Conservation (phyloP, 23 red algal species). For the Chondrus crispus region DNA sequence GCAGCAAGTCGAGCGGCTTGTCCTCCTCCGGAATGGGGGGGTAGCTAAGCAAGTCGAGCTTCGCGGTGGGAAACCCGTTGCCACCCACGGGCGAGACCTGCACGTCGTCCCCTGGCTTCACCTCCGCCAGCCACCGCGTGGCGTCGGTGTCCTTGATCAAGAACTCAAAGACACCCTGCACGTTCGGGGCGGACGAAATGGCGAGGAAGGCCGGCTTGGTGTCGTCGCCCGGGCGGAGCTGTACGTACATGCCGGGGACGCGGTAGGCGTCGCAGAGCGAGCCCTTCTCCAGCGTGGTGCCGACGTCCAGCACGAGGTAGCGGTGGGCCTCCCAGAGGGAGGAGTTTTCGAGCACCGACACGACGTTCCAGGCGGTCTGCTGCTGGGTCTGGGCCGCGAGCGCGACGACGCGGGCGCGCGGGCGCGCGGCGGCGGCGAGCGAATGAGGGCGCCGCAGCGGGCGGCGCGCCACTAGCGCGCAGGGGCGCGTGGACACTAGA, state of each 20-base stretch:
- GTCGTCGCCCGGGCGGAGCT: constrained; percentile 44
- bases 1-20: constrained; percentile 56
- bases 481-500: no score
- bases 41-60: constrained; percentile 26
- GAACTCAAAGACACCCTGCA: constrained; percentile 79
- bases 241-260: constrained; percentile 76
- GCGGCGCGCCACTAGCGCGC: background rate
- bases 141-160: constrained; percentile 65
- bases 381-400: constrained; percentile 31
- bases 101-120: constrained; percentile 46
- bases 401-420: background rate
- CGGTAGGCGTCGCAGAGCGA: constrained; percentile 75
- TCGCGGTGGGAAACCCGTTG: constrained; percentile 65
- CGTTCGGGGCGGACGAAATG: constrained; percentile 70
- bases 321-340: constrained; percentile 40
- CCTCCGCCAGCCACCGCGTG: constrained; percentile 2
- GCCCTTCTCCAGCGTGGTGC: constrained; percentile 55
- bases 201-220: constrained; percentile 63
- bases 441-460: background rate
- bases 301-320: constrained; percentile 70
- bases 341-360: constrained; percentile 65
- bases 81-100: constrained; percentile 65
- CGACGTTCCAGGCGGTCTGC: constrained; percentile 64
- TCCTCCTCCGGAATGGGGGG: constrained; percentile 17
- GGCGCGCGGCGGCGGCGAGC: no score